Conservation (phyloP, 1,284 basidiomycete genomes). For the Takashimella tepidaria region DNA sequence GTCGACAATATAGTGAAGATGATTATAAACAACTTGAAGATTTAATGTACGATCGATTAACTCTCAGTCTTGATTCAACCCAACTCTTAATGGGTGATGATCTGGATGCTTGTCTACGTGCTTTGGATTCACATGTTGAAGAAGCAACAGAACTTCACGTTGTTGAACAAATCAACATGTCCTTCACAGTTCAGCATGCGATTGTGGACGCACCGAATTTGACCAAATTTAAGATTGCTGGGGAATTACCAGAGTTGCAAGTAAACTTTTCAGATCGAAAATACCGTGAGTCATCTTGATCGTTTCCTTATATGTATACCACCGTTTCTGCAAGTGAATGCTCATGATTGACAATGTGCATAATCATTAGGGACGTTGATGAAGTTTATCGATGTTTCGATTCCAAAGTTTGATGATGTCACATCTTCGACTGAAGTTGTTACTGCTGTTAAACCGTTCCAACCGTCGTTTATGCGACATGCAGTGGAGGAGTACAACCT, state of each 20-base stretch:
- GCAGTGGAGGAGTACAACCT: conserved; percentile 60
- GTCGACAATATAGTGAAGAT: conserved; percentile 78
- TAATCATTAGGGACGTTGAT: conserved; percentile 62
- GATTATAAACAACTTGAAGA: conserved; percentile 86
- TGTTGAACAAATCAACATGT: conserved; percentile 87
- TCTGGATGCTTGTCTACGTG: conserved; percentile 72
- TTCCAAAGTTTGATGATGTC: conserved; percentile 73
- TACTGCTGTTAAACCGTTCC: not conserved
- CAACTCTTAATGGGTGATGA: conserved; percentile 92
- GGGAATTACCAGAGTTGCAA: conserved; percentile 79
- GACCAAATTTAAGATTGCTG: conserved; percentile 86
- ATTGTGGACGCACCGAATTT: conserved; percentile 84
- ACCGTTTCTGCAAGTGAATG: not conserved
- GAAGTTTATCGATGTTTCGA: conserved; percentile 84
- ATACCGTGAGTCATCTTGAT: conserved; percentile 56
- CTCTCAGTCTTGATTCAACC: conserved; percentile 77
- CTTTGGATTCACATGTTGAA: conserved; percentile 56
- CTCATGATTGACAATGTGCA: not conserved
- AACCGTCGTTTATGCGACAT: conserved; percentile 52
- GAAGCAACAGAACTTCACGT: conserved; percentile 67
- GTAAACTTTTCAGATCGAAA: conserved; percentile 95
- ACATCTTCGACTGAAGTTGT: conserved; percentile 19
- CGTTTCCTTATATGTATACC: no score
- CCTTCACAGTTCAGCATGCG: conserved; percentile 86
- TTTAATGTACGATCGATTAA: conserved; percentile 94